Conservation (phyloP, 805 yeast species). For the Hagleromyces aurorensis region DNA sequence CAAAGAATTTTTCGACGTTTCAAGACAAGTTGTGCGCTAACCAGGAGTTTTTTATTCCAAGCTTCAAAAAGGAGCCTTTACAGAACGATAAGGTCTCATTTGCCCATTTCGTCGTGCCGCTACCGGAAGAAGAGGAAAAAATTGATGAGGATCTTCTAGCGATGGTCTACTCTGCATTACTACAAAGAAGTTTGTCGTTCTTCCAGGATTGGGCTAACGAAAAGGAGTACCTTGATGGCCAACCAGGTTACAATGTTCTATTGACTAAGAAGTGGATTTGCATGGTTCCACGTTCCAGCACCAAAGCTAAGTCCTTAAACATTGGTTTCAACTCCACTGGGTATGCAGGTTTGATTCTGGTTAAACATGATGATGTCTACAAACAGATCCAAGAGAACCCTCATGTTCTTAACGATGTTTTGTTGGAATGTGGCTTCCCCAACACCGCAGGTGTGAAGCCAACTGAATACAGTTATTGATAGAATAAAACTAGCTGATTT, state of each 20-base stretch:
- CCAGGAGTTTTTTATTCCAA: slow-evolving; percentile 47
- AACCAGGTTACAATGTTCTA: slow-evolving; percentile 68
- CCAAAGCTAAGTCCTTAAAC: slow-evolving; percentile 41
- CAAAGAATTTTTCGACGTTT: slow-evolving; percentile 48
- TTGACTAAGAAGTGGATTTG: slow-evolving; percentile 80
- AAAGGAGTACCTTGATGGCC: slow-evolving; percentile 21
- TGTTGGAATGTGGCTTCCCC: slow-evolving; percentile 61
- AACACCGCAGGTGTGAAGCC: slow-evolving; percentile 47
- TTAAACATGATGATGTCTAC: slow-evolving; percentile 54
- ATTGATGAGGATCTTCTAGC: slow-evolving; percentile 53
- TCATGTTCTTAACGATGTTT: slow-evolving; percentile 38
- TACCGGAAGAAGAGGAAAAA: slow-evolving; percentile 39
- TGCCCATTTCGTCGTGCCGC: slow-evolving; percentile 74
- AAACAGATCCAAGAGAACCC: slow-evolving; percentile 42
- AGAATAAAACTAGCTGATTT: no score
- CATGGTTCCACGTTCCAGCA: slow-evolving; percentile 70
- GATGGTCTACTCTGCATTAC: slow-evolving; percentile 59
- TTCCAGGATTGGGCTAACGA: slow-evolving; percentile 42
- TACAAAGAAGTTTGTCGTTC: slow-evolving; percentile 64
- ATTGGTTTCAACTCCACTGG: slow-evolving; percentile 75
- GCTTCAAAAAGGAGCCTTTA: slow-evolving; percentile 48
- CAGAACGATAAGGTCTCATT: slow-evolving; percentile 57
- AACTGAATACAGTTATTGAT: slow-evolving; percentile 57
- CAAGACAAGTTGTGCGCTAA: slow-evolving; percentile 43
- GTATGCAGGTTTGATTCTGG: slow-evolving; percentile 66